These are phyloP conservation scores for Pestalotiopsis sp. DNA, from an alignment of 2,329 filamentous ascomycete species.

Conservation along the genomic window DNA sequence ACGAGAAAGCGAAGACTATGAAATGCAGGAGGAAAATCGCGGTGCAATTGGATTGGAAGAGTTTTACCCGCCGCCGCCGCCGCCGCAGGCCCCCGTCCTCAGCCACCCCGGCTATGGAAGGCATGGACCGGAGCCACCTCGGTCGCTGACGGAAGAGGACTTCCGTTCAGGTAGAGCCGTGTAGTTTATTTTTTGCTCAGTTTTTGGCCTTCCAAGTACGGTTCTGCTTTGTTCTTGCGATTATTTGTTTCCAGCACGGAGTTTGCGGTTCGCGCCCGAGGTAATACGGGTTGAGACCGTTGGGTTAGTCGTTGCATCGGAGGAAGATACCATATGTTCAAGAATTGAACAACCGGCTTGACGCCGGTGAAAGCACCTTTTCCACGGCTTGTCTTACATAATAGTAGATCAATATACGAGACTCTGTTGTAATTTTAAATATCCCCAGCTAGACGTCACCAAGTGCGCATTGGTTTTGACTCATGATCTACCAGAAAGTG, in stretches of 20 bases:
- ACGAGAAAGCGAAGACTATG: constrained; percentile 36
- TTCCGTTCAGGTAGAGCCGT: not conserved
- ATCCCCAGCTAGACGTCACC: no score
- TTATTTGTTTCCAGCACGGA: constrained; percentile 2
- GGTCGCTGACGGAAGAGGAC: constrained; percentile 8
- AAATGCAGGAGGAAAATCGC: constrained; percentile 49
- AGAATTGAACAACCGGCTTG: no score
- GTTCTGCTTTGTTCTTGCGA: not conserved
- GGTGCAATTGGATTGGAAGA: constrained; percentile 29
- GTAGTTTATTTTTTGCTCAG: not conserved
- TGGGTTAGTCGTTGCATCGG: not conserved
- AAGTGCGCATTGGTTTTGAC: no score
- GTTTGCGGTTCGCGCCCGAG: not conserved
- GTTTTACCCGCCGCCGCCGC: constrained; percentile 19
- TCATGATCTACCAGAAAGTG: no score
- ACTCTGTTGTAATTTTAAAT: no score
- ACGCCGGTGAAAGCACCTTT: no score
- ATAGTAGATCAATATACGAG: no score
- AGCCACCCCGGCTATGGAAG: constrained; percentile 51
- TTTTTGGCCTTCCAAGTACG: not conserved
- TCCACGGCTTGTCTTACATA: no score
- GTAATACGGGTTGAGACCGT: not conserved
- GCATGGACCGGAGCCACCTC: constrained; percentile 22
- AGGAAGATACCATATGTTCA: no score
- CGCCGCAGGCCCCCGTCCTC: constrained; percentile 41